A percentile compares a stretch with the other conserved stretches of the same genome.
phyloP scores from a whole-genome alignment of 2,329 filamentous ascomycete species.

The Albifimbria verrucaria region DNA sequence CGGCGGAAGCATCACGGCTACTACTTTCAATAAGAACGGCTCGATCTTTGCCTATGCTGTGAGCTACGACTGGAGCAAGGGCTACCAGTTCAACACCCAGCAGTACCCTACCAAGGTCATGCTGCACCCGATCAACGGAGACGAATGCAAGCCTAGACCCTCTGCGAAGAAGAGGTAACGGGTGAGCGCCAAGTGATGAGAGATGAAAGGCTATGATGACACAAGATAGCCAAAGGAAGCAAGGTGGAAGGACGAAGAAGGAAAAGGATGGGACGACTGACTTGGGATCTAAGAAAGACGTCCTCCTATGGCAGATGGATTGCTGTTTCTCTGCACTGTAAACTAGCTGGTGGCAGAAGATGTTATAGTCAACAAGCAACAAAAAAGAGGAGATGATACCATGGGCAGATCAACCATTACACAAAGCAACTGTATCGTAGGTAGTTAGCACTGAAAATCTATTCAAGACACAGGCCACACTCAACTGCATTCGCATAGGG shows the following conservation, averaged over 20 bases:
- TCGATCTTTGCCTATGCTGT: constrained; percentile 85
- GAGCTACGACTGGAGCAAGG: constrained; percentile 98
- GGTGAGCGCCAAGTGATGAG: not conserved
- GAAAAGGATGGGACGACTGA: too few species aligned
- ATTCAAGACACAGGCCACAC: too few species aligned
- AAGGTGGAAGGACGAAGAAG: constrained; percentile 6
- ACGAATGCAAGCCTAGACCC: constrained; percentile 61
- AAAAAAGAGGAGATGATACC: not conserved
- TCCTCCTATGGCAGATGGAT: too few species aligned
- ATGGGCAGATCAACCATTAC: not conserved
- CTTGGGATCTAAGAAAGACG: too few species aligned
- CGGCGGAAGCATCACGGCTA: constrained; percentile 83
- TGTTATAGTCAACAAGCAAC: too few species aligned
- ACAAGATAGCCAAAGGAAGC: constrained; percentile 1
- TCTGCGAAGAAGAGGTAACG: constrained; percentile 56
- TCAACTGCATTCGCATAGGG: too few species aligned
- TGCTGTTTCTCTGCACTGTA: too few species aligned
- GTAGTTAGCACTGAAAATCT: not conserved
- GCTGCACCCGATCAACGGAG: constrained; percentile 69
- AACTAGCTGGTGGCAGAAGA: too few species aligned
- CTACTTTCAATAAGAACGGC: constrained; percentile 85
- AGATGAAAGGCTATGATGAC: constrained; percentile 2
- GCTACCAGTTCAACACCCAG: constrained; percentile 79
- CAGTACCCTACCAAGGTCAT: constrained; percentile 76
- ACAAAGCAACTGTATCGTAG: not conserved